These are phyloP conservation scores for Anthracocystis walkeri DNA, from an alignment of 1,284 basidiomycete genomes.

Conservation along the genomic window DNA sequence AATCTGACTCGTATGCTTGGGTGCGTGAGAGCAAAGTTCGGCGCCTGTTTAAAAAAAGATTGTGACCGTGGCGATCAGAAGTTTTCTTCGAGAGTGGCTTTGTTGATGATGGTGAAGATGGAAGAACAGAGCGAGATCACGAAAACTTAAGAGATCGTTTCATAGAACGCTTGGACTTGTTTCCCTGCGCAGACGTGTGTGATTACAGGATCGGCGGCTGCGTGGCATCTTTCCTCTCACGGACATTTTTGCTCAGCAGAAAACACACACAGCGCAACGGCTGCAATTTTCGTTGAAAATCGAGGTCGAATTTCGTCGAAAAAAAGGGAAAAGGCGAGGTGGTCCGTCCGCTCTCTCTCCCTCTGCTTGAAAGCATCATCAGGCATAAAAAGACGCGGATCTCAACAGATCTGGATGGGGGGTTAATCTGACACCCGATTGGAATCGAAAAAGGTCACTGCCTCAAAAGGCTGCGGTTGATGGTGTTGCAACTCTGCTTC, in stretches of 20 bases:
- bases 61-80: not conserved
- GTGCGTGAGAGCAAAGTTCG: too few relatives aligned
- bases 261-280: not conserved
- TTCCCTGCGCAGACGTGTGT: too few relatives aligned
- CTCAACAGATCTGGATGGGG: not conserved
- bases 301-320: slow-evolving; percentile 15
- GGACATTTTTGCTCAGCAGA: not conserved
- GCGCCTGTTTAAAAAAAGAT: too few relatives aligned
- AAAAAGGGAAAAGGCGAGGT: not conserved
- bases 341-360: slow-evolving; percentile 7
- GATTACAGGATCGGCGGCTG: not conserved
- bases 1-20: not conserved
- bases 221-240: too few relatives aligned
- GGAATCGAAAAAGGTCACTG: not conserved
- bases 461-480: too few relatives aligned
- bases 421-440: not conserved
- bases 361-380: slow-evolving; percentile 10
- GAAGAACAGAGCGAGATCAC: too few relatives aligned
- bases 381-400: slow-evolving; percentile 2
- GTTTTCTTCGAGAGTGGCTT: too few relatives aligned
- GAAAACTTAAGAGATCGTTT: too few relatives aligned
- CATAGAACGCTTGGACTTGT: too few relatives aligned
- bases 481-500: too few relatives aligned
- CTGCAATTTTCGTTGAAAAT: not conserved
- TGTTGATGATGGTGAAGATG: not conserved